phyloP scores from a whole-genome alignment of 164 flowering plant species.

The Vitis rotundifolia region DNA sequence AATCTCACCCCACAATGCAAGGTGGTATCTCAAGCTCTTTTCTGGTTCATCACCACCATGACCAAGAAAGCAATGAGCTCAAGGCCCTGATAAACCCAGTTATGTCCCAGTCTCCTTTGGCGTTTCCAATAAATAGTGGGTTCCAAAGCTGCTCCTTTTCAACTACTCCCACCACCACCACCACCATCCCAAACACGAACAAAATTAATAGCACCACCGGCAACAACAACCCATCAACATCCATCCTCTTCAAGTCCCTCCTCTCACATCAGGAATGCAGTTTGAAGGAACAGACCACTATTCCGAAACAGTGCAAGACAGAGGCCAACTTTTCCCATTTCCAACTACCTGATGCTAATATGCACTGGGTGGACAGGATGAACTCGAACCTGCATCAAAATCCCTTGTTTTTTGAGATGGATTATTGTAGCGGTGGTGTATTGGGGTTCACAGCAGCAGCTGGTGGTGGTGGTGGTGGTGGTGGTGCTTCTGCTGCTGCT shows the following conservation, averaged over 20 bases:
- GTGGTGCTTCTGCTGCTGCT: not conserved
- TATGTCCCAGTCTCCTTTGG: constrained; percentile 13
- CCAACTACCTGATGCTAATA: constrained; percentile 20
- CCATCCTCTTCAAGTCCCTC: constrained; percentile 31
- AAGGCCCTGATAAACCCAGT: constrained; percentile 25
- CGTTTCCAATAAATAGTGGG: constrained; percentile 8
- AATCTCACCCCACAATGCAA: constrained; percentile 14
- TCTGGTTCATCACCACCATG: constrained; percentile 13
- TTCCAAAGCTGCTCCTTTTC: constrained; percentile 20
- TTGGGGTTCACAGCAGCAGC: constrained; percentile 13
- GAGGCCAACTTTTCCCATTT: constrained; percentile 32
- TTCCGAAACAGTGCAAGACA: constrained; percentile 43
- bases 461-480: too few relatives aligned
- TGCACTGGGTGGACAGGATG: constrained; percentile 24
- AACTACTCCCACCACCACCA: constrained; percentile 1
- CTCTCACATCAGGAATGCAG: constrained; percentile 38
- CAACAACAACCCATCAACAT: constrained; percentile 21
- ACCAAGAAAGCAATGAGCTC: constrained; percentile 9
- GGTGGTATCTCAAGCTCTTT: constrained; percentile 15
- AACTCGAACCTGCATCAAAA: constrained; percentile 19
- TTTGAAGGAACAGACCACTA: constrained; percentile 10
- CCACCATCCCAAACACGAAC: not conserved
- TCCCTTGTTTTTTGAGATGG: constrained; percentile 37
- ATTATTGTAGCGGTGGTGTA: constrained; percentile 12
- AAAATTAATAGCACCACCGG: constrained; percentile 1